phyloP scores from a whole-genome alignment of 78 protist genomes.

The Diacronema lutheri region DNA sequence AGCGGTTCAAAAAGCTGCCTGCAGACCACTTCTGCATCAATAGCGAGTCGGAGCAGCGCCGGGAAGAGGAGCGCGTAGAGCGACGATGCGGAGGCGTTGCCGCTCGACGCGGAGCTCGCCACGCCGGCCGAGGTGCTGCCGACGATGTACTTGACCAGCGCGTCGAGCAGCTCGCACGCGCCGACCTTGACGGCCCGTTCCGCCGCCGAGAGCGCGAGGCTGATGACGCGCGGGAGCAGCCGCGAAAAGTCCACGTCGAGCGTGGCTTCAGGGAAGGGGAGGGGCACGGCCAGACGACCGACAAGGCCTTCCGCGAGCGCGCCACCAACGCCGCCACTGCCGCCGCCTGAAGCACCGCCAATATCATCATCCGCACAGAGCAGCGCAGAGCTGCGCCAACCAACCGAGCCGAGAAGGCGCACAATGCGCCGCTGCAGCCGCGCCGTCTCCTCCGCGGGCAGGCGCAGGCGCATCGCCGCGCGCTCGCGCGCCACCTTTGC shows the following conservation, averaged over 20 bases:
- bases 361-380: too few relatives aligned
- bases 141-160: background rate
- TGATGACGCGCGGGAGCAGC: background rate
- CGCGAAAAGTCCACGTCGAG: background rate
- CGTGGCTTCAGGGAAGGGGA: too few relatives aligned
- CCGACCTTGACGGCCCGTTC: background rate
- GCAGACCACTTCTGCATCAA: background rate
- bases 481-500: background rate
- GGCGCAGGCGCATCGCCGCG: background rate
- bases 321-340: too few relatives aligned
- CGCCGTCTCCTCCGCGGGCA: background rate
- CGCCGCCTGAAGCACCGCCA: too few relatives aligned
- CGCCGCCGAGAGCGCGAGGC: background rate
- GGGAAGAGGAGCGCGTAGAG: too few relatives aligned
- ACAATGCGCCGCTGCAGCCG: background rate
- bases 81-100: too few relatives aligned
- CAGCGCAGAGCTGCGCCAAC: background rate
- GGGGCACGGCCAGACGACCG: too few relatives aligned
- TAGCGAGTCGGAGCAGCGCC: background rate
- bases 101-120: too few relatives aligned
- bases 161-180: conserved; percentile 16
- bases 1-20: background rate
- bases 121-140: too few relatives aligned
- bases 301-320: too few relatives aligned
- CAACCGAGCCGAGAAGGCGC: background rate